Evolutionary conservation across 2,329 filamentous ascomycete genomes (phyloP).

Genomic region (Neonectria ditissima): DNA sequence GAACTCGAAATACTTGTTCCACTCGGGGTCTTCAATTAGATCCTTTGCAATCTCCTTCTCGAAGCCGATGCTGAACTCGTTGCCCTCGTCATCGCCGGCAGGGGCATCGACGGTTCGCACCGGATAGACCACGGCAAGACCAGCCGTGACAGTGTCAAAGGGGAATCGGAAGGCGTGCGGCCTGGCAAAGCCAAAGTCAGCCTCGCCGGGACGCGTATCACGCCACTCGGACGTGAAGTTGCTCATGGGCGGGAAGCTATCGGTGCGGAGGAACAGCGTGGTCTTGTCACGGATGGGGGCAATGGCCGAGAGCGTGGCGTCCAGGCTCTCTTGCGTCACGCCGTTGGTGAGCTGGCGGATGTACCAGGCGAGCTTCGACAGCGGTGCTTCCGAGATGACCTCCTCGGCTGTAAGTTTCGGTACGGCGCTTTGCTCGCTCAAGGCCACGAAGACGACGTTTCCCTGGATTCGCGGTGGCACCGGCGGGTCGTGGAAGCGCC

Average conservation of each 20-base stretch:
- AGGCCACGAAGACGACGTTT: neutral
- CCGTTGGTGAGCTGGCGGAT: conserved; percentile 51
- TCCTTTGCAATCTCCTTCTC: conserved; percentile 47
- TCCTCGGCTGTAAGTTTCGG: neutral
- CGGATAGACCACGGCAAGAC: conserved; percentile 47
- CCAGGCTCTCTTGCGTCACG: conserved; percentile 47
- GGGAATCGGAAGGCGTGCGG: conserved; percentile 49
- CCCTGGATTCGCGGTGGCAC: neutral
- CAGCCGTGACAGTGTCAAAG: conserved; percentile 44
- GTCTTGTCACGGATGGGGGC: conserved; percentile 52
- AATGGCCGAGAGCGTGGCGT: conserved; percentile 42
- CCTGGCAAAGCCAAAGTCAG: conserved; percentile 52
- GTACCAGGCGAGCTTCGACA: conserved; percentile 35
- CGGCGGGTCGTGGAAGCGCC: neutral
- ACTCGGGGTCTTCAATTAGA: conserved; percentile 50
- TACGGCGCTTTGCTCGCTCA: neutral
- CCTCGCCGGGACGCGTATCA: conserved; percentile 15
- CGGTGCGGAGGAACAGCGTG: conserved; percentile 48
- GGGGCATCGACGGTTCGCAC: conserved; percentile 31
- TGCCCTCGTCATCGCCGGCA: conserved; percentile 49
- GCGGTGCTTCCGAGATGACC: neutral
- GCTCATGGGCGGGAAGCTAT: conserved; percentile 51
- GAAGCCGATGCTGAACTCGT: conserved; percentile 48
- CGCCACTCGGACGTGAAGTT: conserved; percentile 48
- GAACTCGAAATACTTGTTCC: conserved; percentile 52